These are phyloP conservation scores for Pseudogymnoascus sp. DNA, from an alignment of 2,329 filamentous ascomycete species.

Conservation along the genomic window DNA sequence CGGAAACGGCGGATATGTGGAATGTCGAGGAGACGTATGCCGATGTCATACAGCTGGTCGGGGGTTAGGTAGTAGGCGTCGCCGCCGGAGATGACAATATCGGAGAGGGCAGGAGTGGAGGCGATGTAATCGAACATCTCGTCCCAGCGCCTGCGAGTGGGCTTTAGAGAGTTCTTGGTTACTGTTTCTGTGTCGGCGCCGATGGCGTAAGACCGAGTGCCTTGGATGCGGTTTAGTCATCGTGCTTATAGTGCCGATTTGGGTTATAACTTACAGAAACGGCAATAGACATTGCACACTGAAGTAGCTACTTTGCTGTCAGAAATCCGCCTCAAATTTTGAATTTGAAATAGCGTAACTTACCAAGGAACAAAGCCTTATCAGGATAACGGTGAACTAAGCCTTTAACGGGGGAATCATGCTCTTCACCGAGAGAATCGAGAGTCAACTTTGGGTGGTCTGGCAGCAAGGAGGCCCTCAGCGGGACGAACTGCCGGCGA, in stretches of 20 bases:
- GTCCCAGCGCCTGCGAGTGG: slow-evolving; percentile 44
- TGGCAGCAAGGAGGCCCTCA: slow-evolving; percentile 44
- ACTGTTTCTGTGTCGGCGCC: slow-evolving; percentile 49
- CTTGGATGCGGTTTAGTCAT: not conserved
- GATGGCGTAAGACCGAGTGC: slow-evolving; percentile 52
- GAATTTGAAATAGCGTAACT: slow-evolving; percentile 19
- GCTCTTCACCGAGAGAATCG: slow-evolving; percentile 53
- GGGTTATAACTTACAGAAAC: slow-evolving; percentile 38
- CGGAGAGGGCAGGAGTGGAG: slow-evolving; percentile 41
- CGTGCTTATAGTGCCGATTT: not conserved
- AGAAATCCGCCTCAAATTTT: slow-evolving; percentile 16
- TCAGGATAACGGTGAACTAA: slow-evolving; percentile 59
- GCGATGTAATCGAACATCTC: slow-evolving; percentile 51
- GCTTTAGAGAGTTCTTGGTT: slow-evolving; percentile 38
- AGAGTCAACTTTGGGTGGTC: slow-evolving; percentile 50
- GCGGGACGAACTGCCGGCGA: slow-evolving; percentile 53
- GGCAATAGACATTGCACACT: slow-evolving; percentile 57
- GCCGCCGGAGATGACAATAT: slow-evolving; percentile 58
- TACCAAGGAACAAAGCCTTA: slow-evolving; percentile 56
- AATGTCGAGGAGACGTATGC: slow-evolving; percentile 48
- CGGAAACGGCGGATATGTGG: slow-evolving; percentile 54
- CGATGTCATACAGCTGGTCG: slow-evolving; percentile 46
- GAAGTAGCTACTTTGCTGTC: slow-evolving; percentile 41
- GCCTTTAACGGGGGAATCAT: slow-evolving; percentile 49
- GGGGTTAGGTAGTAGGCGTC: slow-evolving; percentile 53